These are phyloP conservation scores for Myriosclerotinia curreyana DNA, from an alignment of 2,329 filamentous ascomycete genomes.

Conservation along the genomic window DNA sequence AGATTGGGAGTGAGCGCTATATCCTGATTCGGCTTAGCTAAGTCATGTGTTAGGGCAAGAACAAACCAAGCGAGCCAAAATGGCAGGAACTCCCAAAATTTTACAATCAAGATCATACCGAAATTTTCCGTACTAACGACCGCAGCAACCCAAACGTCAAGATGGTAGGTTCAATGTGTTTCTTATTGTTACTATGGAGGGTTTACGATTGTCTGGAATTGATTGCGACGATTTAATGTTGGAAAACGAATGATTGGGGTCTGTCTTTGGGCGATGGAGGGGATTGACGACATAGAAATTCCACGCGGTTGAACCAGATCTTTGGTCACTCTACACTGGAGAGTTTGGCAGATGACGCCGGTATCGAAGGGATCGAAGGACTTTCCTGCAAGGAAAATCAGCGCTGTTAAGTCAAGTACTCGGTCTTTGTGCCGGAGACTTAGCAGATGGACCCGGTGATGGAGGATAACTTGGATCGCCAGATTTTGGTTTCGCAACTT, in stretches of 20 bases:
- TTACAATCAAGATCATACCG: conserved; percentile 16
- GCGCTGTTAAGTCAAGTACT: background rate
- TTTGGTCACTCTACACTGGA: background rate
- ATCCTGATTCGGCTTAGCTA: conserved; percentile 8
- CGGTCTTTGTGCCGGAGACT: background rate
- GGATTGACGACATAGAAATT: background rate
- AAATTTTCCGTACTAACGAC: conserved; percentile 21
- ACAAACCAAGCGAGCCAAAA: conserved; percentile 22
- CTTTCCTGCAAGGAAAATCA: background rate
- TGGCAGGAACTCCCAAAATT: conserved; percentile 16
- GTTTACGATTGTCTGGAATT: conserved; percentile 12
- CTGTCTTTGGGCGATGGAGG: conserved; percentile 15
- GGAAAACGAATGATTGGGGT: conserved; percentile 2
- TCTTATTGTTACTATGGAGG: conserved; percentile 6
- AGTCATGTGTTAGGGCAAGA: conserved; percentile 23
- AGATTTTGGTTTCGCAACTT: background rate
- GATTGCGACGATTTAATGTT: conserved; percentile 18
- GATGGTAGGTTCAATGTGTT: conserved; percentile 24
- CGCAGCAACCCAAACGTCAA: conserved; percentile 24
- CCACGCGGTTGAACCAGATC: background rate
- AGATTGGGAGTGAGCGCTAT: conserved; percentile 14
- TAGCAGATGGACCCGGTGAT: background rate
- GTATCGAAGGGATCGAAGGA: background rate
- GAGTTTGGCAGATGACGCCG: background rate
- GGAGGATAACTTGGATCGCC: background rate